Conservation (phyloP, 2,329 filamentous ascomycete species). For the Stemphylium vesicarium region DNA sequence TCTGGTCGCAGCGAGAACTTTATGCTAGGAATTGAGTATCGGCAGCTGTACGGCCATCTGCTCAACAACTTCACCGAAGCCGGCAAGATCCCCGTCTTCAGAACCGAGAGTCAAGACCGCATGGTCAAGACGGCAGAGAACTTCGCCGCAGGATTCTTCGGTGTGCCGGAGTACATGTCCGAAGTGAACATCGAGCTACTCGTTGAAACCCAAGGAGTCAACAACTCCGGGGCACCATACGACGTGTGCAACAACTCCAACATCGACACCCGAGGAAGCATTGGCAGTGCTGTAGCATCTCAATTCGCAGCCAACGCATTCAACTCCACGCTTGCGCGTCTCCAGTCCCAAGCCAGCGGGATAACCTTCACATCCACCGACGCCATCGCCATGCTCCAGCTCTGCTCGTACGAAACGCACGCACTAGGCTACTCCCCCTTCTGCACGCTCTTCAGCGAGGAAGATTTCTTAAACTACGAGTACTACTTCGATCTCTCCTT, state of each 20-base stretch:
- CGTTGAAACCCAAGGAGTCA: conserved; percentile 32
- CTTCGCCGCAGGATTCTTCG: conserved; percentile 43
- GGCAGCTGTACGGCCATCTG: conserved; percentile 52
- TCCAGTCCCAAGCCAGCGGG: conserved; percentile 35
- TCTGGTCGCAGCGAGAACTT: conserved; percentile 49
- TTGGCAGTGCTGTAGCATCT: conserved; percentile 32
- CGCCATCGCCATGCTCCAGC: conserved; percentile 50
- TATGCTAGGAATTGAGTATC: conserved; percentile 50
- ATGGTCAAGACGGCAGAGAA: conserved; percentile 45
- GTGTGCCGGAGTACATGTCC: conserved; percentile 37
- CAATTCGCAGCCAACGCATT: conserved; percentile 36
- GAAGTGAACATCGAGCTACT: conserved; percentile 41
- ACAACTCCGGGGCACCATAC: conserved; percentile 41
- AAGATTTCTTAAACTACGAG: conserved; percentile 54
- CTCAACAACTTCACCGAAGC: conserved; percentile 53
- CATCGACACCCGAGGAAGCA: conserved; percentile 32
- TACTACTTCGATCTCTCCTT: conserved; percentile 54
- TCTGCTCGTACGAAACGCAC: conserved; percentile 43
- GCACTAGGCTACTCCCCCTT: conserved; percentile 54
- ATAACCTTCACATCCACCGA: conserved; percentile 45
- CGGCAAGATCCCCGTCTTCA: conserved; percentile 49
- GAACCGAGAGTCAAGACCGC: conserved; percentile 39
- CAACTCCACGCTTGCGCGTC: conserved; percentile 36
- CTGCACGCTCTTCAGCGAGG: conserved; percentile 51
- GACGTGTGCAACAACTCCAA: conserved; percentile 41